Evolutionary conservation across 768 basidiomycete genomes (phyloP).

Genomic region (Naganishia onofrii): DNA sequence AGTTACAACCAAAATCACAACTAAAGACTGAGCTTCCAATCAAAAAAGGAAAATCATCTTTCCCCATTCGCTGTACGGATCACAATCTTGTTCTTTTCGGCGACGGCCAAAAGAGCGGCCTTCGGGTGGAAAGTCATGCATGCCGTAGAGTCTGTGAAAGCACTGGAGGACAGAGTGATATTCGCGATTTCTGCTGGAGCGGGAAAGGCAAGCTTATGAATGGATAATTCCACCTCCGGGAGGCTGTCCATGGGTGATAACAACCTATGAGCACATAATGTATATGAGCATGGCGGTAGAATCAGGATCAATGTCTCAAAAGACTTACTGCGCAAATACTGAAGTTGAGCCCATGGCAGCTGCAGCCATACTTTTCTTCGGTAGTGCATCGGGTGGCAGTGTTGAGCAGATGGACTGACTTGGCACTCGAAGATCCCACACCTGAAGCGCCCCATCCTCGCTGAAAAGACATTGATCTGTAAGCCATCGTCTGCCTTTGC

Average conservation of each 20-base stretch:
- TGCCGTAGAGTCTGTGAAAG: conserved; percentile 11
- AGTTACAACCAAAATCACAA: background rate
- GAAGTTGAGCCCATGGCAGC: conserved; percentile 27
- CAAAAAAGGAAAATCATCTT: background rate
- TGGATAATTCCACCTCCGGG: conserved; percentile 12
- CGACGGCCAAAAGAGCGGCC: conserved; percentile 9
- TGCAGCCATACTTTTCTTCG: conserved; percentile 9
- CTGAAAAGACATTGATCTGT: background rate
- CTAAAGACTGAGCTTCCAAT: background rate
- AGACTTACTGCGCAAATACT: conserved; percentile 27
- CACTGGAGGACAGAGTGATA: background rate
- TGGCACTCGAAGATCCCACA: conserved; percentile 30
- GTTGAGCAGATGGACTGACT: conserved; percentile 20
- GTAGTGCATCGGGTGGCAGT: background rate
- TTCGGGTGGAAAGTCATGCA: conserved; percentile 28
- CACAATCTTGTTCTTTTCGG: conserved; percentile 21
- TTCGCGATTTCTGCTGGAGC: conserved; percentile 20
- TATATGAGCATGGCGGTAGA: background rate
- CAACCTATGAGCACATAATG: background rate
- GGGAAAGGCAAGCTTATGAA: conserved; percentile 19
- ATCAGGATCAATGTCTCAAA: background rate
- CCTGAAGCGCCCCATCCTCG: conserved; percentile 23
- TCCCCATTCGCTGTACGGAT: conserved; percentile 6
- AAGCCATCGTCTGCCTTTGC: background rate
- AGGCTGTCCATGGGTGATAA: background rate